These are phyloP conservation scores for Sabuloglossum arenarium DNA, from an alignment of 495 filamentous ascomycete species.

Conservation along the genomic window DNA sequence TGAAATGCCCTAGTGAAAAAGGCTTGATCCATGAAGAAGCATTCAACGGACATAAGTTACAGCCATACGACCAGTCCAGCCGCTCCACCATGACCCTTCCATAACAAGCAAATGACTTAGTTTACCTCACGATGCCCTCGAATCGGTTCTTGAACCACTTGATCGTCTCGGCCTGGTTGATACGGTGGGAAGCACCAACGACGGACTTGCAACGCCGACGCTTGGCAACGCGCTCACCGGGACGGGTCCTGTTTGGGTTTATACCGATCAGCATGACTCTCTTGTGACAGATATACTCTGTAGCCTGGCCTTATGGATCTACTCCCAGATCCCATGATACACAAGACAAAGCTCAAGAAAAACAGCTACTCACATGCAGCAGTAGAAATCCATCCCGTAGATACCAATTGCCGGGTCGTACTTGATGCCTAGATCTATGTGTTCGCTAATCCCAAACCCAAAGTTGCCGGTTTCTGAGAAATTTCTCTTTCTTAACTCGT, in stretches of 20 bases:
- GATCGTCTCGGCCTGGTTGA: slow-evolving; percentile 81
- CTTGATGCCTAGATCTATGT: slow-evolving; percentile 99
- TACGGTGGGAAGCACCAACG: slow-evolving; percentile 76
- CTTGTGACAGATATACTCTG: neutral
- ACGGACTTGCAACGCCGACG: slow-evolving; percentile 71
- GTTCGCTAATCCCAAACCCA: slow-evolving; percentile 98
- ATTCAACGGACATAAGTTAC: slow-evolving; percentile 1
- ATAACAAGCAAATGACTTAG: neutral
- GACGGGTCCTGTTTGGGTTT: slow-evolving; percentile 45
- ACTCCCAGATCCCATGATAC: neutral
- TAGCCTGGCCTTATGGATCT: neutral
- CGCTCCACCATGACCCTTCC: neutral
- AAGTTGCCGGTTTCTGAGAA: slow-evolving; percentile 99
- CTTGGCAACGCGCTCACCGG: slow-evolving; percentile 91
- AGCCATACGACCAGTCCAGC: neutral
- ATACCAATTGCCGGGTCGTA: slow-evolving; percentile 99
- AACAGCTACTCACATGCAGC: slow-evolving; percentile 63
- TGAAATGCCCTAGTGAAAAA: neutral
- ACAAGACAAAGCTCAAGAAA: neutral
- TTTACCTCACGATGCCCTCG: slow-evolving; percentile 91
- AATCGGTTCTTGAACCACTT: slow-evolving; percentile 99
- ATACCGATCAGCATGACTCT: neutral
- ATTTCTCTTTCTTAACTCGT: slow-evolving; percentile 96
- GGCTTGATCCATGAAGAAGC: neutral
- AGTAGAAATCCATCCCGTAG: slow-evolving; percentile 99